Evolutionary conservation across 78 protist species (phyloP), one percentile per base, ranked within the genome.

Genomic region (Mastigamoeba balamuthi): DNA sequence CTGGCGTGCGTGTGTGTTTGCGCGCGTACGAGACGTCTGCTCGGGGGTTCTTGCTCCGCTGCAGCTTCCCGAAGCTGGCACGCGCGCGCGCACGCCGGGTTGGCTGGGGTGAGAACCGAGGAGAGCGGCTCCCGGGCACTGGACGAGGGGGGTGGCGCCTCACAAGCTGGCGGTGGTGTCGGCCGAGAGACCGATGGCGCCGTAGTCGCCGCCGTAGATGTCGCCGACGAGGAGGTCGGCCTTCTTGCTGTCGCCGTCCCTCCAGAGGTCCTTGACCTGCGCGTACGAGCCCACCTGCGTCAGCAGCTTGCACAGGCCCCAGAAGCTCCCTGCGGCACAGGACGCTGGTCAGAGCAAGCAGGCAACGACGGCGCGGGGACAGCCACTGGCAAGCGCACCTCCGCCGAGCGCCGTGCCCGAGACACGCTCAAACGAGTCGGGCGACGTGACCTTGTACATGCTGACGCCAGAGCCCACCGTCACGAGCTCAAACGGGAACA

Each of bases 191-290:
- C 86, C 94, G 42, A 91, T 4, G 30, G 30, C n/a, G 9, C 58
- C 4, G 79, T 89, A 91, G 41, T 77, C 94, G 6, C 82, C 71
- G 7, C 97, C 99, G 74, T 96, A 96, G 25, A 96, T 96, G 74
- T 96, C 99, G 10, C 98, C 96, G 6, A 96, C 98, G 0, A 90
- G 86, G 80, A 96, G 70, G 74, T 96, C 97, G 0, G 92, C 95
- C 39, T 74, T 65, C 25, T 69, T 72, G 33, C 69, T 40, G 69
- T 77, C 70, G 48, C 89, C 89, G 1, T 4, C 35, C n/a, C 36
- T 70, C 0, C 79, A 41, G 42, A 93, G 43, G 9, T 83, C 82
- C 4, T 82, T 67, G 44, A 86, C 37, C 33, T 89, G 87, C n/a
- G 89, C 96, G 37, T 72, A 95, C 27, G 39, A 69, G 10, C 72